Evolutionary conservation across 1,284 basidiomycete genomes (phyloP).

Genomic region (Apiotrichum montevideense): DNA sequence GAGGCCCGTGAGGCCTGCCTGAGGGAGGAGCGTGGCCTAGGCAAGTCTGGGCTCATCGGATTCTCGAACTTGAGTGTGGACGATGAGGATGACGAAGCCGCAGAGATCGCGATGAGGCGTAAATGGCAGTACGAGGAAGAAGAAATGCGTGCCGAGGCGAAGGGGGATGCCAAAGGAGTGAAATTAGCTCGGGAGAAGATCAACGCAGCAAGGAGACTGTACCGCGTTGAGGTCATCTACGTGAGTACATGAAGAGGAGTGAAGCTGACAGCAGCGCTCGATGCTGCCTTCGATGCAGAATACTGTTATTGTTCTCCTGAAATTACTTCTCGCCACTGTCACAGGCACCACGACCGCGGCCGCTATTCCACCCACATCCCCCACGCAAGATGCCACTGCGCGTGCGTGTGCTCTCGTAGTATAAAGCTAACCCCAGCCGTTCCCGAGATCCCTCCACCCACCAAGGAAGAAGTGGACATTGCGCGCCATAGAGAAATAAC

Average conservation of each 20-base stretch:
- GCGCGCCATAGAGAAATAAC: conserved; percentile 95
- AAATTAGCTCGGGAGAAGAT: conserved; percentile 62
- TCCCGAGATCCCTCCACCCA: conserved; percentile 57
- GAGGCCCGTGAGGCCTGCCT: conserved; percentile 89
- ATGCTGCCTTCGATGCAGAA: conserved; percentile 75
- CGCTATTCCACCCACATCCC: background rate
- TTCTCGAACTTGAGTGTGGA: conserved; percentile 48
- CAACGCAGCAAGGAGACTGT: conserved; percentile 73
- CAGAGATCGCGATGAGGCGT: conserved; percentile 54
- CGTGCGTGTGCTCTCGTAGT: conserved; percentile 50
- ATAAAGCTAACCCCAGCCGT: conserved; percentile 39
- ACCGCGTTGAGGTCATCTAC: conserved; percentile 84
- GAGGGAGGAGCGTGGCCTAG: conserved; percentile 84
- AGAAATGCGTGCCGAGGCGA: conserved; percentile 51
- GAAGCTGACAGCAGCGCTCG: conserved; percentile 45
- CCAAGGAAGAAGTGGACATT: conserved; percentile 91
- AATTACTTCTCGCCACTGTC: conserved; percentile 79
- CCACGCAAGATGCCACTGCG: conserved; percentile 19
- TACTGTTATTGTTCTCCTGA: conserved; percentile 83
- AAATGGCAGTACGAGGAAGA: conserved; percentile 59
- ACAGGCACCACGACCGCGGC: conserved; percentile 57
- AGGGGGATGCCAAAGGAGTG: conserved; percentile 54
- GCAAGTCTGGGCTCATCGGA: conserved; percentile 50
- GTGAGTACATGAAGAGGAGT: conserved; percentile 51
- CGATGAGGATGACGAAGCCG: conserved; percentile 42